These are phyloP conservation scores for Backusella tarrabulga DNA, from an alignment of 192 early-diverging fungal genomes.

Conservation along the genomic window DNA sequence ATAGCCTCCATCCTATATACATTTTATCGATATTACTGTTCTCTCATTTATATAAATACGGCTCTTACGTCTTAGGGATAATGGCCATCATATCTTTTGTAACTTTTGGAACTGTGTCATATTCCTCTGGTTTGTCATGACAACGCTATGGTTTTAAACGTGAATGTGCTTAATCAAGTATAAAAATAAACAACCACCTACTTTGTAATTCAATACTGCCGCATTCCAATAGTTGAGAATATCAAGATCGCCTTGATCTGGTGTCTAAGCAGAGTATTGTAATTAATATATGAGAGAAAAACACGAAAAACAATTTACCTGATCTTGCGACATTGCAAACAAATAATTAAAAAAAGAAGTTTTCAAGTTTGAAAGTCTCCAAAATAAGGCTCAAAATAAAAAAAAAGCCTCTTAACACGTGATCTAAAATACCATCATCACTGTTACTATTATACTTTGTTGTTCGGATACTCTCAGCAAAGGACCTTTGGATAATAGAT, in stretches of 20 bases:
- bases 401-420: not conserved
- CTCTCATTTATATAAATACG: not conserved
- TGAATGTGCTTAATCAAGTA: not conserved
- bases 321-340: not conserved
- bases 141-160: not conserved
- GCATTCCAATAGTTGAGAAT: slow-evolving; percentile 13
- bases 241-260: slow-evolving; percentile 8
- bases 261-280: not conserved
- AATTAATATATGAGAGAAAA: not conserved
- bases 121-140: slow-evolving; percentile 4
- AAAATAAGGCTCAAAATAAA: not conserved
- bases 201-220: slow-evolving; percentile 9
- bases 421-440: not conserved
- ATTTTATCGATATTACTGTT: not conserved
- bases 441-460: too few relatives aligned
- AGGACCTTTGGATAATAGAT: too few relatives aligned
- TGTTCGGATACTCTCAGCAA: too few relatives aligned
- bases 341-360: not conserved
- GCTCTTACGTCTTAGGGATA: not conserved
- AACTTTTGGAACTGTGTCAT: not conserved
- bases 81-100: not conserved
- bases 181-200: not conserved
- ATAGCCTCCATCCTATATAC: not conserved
- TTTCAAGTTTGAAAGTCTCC: not conserved
- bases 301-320: not conserved